A percentile compares a stretch with the other conserved stretches of the same genome.
These are phyloP conservation scores for Sphagnum fallax DNA, from an alignment of 228 moss, liverwort and hornwort genomes.

Conservation along the genomic window DNA sequence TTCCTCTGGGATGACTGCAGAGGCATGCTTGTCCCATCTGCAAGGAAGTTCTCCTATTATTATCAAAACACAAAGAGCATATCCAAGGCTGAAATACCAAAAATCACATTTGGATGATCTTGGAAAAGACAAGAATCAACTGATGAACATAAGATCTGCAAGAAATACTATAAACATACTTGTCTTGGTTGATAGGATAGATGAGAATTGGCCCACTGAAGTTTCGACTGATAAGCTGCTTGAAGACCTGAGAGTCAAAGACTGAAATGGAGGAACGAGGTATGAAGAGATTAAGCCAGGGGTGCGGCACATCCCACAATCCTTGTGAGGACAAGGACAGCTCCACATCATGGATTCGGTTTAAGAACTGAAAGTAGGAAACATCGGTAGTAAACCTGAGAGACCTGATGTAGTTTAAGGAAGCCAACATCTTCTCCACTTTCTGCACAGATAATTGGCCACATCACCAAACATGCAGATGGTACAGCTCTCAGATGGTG, in stretches of 20 bases:
- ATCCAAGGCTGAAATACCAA: too few species aligned
- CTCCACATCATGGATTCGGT: constrained; percentile 12
- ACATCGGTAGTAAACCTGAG: constrained; percentile 8
- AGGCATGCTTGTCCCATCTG: constrained; percentile 64
- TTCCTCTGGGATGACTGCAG: constrained; percentile 57
- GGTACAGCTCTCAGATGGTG: too few species aligned
- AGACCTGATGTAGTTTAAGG: constrained; percentile 8
- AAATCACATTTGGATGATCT: too few species aligned
- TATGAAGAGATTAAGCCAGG: constrained; percentile 79
- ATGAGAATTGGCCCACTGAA: constrained; percentile 73
- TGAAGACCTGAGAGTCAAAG: constrained; percentile 59
- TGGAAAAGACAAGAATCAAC: too few species aligned
- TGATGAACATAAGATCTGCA: too few species aligned
- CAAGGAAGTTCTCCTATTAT: not conserved
- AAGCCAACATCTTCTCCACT: constrained; percentile 10
- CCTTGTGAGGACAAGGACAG: constrained; percentile 4
- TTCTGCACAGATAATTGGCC: constrained; percentile 3
- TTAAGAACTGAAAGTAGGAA: constrained; percentile 10
- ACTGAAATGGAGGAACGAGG: constrained; percentile 50
- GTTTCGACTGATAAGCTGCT: constrained; percentile 27
- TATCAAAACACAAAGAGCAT: too few species aligned
- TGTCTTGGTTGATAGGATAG: constrained; percentile 68
- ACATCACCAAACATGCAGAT: too few species aligned
- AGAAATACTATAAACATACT: constrained; percentile 16
- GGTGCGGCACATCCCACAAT: constrained; percentile 34